These are phyloP conservation scores for Austroboletus eburneus DNA, from an alignment of 768 basidiomycete species.

Conservation along the genomic window DNA sequence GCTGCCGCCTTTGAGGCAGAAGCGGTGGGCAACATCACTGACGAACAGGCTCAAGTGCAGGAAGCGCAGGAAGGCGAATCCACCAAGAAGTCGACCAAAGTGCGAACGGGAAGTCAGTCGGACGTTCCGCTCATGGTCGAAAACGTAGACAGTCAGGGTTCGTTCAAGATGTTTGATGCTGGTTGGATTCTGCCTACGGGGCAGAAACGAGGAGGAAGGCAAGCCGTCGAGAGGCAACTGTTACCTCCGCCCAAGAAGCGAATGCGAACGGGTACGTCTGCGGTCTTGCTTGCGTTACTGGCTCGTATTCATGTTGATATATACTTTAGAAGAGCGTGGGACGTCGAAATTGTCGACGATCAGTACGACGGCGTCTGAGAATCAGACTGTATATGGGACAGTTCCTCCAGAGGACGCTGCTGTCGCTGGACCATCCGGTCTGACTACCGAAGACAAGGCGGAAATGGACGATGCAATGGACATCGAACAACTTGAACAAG, in stretches of 20 bases:
- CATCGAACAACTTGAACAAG: constrained; percentile 10
- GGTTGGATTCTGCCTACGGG: constrained; percentile 87
- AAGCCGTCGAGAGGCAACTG: constrained; percentile 39
- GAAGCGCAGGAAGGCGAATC: constrained; percentile 9
- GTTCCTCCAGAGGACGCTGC: constrained; percentile 25
- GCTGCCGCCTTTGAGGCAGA: constrained; percentile 43
- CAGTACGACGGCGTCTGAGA: constrained; percentile 46
- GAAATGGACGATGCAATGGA: constrained; percentile 15
- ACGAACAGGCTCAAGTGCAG: constrained; percentile 6
- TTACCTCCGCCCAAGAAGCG: constrained; percentile 55
- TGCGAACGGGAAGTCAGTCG: constrained; percentile 25
- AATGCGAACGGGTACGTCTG: constrained; percentile 40
- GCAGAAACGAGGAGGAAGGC: constrained; percentile 59
- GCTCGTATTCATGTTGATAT: background rate
- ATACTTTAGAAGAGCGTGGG: constrained; percentile 28
- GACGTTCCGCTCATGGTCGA: constrained; percentile 57
- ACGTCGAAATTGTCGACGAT: constrained; percentile 43
- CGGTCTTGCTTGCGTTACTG: constrained; percentile 12
- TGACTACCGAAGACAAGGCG: constrained; percentile 15
- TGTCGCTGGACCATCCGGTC: constrained; percentile 22
- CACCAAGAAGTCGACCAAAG: constrained; percentile 27
- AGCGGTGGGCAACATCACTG: constrained; percentile 18
- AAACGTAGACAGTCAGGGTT: constrained; percentile 65
- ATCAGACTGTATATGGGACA: constrained; percentile 32
- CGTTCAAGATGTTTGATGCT: constrained; percentile 77